A percentile compares a stretch with the other conserved stretches of the same genome.
Conservation (phyloP, 2,329 filamentous ascomycete species). For the Botryotinia calthae region DNA sequence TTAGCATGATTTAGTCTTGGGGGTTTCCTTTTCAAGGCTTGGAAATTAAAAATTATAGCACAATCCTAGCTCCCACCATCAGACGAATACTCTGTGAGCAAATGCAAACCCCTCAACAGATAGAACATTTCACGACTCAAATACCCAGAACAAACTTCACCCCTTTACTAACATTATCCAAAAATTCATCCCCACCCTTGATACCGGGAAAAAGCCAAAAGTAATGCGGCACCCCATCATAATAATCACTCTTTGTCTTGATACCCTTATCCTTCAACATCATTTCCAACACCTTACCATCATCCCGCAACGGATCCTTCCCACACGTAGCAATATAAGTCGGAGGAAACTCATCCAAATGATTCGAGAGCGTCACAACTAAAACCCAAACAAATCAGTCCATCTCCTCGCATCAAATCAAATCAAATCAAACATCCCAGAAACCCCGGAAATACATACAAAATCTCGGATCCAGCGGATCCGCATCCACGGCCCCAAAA, state of each 20-base stretch:
- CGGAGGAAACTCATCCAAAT: background rate
- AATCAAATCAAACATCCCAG: background rate
- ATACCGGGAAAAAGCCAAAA: constrained; percentile 25
- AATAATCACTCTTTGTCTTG: constrained; percentile 33
- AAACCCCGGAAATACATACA: constrained; percentile 17
- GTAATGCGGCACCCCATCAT: constrained; percentile 39
- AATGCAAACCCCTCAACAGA: background rate
- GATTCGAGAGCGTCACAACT: constrained; percentile 9
- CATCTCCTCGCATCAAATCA: background rate
- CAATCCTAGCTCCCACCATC: background rate
- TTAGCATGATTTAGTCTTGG: background rate
- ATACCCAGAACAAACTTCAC: constrained; percentile 10
- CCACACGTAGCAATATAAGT: constrained; percentile 12
- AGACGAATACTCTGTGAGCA: background rate
- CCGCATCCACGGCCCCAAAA: constrained; percentile 22
- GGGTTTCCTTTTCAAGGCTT: background rate
- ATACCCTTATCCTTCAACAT: constrained; percentile 35
- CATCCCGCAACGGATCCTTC: constrained; percentile 9
- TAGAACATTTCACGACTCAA: background rate
- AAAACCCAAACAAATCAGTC: rapidly evolving
- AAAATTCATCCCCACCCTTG: background rate
- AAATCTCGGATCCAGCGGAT: constrained; percentile 22
- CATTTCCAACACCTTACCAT: constrained; percentile 33
- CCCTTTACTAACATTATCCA: constrained; percentile 1
- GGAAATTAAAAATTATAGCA: background rate